Evolutionary conservation across 169 alveolate genomes (phyloP).

Genomic region (Theileria annulata): DNA sequence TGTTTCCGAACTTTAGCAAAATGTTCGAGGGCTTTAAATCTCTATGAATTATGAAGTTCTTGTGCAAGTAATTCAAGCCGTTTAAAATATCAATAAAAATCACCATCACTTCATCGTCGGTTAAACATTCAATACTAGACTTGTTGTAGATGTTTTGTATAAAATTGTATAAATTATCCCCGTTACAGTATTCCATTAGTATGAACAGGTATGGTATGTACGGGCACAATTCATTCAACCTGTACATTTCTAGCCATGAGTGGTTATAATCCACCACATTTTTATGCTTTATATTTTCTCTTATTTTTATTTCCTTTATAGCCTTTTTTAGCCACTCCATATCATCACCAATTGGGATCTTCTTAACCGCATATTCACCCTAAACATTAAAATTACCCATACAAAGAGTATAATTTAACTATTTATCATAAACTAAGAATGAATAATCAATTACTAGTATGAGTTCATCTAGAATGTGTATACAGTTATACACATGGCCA

Average conservation of each 20-base stretch:
- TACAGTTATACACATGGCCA: constrained; percentile 80
- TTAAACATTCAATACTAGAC: constrained; percentile 32
- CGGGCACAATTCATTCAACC: constrained; percentile 78
- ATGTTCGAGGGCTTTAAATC: constrained; percentile 84
- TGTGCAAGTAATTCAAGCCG: constrained; percentile 78
- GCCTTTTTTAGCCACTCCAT: constrained; percentile 71
- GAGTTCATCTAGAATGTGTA: constrained; percentile 76
- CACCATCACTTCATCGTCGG: constrained; percentile 42
- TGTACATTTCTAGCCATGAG: constrained; percentile 81
- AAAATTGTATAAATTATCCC: constrained; percentile 69
- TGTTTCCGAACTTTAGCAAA: constrained; percentile 54
- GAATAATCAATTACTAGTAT: constrained; percentile 40
- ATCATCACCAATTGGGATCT: constrained; percentile 83
- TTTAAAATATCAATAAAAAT: constrained; percentile 72
- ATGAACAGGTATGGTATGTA: constrained; percentile 83
- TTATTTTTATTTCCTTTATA: constrained; percentile 78
- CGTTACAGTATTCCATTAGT: constrained; percentile 84
- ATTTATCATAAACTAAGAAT: no score
- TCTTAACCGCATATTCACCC: constrained; percentile 83
- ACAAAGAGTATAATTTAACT: not conserved
- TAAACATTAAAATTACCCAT: constrained; percentile 32
- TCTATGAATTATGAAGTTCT: constrained; percentile 75
- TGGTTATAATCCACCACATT: constrained; percentile 79
- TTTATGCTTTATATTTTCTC: constrained; percentile 77
- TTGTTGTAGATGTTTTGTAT: constrained; percentile 33